phyloP scores from a whole-genome alignment of 1,284 basidiomycete species.

The Anthracocystis walkeri region DNA sequence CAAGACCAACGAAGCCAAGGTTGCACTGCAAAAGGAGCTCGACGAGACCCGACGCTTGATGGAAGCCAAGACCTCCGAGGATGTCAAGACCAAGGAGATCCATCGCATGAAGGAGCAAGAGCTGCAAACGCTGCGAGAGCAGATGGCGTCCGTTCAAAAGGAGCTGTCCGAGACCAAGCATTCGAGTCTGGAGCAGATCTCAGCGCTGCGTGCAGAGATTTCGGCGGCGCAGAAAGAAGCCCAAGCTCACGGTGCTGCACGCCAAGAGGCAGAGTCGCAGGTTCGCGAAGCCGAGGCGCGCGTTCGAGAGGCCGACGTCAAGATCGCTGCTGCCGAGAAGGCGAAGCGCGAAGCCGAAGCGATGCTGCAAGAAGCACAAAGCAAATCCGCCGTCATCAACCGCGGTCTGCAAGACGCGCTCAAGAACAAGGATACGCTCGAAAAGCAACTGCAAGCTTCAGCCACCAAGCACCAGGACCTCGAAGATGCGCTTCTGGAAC shows the following conservation, averaged over 20 bases:
- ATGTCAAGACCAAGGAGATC: conserved; percentile 82
- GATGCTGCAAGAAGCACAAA: conserved; percentile 83
- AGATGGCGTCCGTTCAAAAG: conserved; percentile 72
- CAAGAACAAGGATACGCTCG: conserved; percentile 71
- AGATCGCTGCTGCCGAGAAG: conserved; percentile 78
- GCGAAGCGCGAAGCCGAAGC: conserved; percentile 78
- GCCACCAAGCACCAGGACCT: conserved; percentile 71
- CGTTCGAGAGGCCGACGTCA: conserved; percentile 72
- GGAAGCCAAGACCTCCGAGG: conserved; percentile 87
- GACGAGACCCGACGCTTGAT: conserved; percentile 81
- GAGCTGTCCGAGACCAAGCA: conserved; percentile 65
- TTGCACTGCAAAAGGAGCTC: conserved; percentile 82
- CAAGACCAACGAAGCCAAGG: conserved; percentile 73
- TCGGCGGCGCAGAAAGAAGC: conserved; percentile 67
- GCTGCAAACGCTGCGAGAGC: conserved; percentile 79
- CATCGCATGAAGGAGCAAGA: conserved; percentile 90
- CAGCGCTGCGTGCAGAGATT: conserved; percentile 69
- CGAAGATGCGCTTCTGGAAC: conserved; percentile 61
- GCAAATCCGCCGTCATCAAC: conserved; percentile 53
- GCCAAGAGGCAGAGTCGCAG: conserved; percentile 34
- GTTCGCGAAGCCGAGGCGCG: conserved; percentile 33
- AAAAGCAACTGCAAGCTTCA: conserved; percentile 80
- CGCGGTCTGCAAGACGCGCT: conserved; percentile 45
- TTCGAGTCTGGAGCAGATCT: conserved; percentile 62
- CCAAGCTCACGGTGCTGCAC: conserved; percentile 29